A percentile compares a stretch with the other conserved stretches of the same genome.
These are phyloP conservation scores for Saturnispora mendoncae DNA, from an alignment of 805 yeast species.

Conservation along the genomic window DNA sequence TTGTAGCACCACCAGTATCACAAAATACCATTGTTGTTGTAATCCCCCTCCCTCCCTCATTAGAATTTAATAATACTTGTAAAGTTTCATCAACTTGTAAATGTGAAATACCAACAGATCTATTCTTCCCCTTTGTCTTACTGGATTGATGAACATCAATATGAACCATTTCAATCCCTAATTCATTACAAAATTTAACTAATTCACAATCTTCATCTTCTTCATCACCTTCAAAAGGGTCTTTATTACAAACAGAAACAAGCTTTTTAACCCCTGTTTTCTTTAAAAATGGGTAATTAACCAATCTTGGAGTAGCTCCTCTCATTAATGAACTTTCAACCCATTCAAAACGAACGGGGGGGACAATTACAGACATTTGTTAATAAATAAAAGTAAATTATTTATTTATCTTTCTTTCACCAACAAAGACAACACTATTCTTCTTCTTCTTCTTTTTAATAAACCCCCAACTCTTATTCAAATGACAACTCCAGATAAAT, in stretches of 20 bases:
- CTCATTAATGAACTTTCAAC: constrained; percentile 65
- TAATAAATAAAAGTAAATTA: neutral
- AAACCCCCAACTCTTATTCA: too few species aligned
- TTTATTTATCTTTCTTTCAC: too few species aligned
- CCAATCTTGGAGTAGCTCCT: constrained; percentile 80
- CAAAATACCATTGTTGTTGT: constrained; percentile 77
- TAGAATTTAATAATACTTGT: constrained; percentile 49
- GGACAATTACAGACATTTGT: constrained; percentile 32
- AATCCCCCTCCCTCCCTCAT: constrained; percentile 28
- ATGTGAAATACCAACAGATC: constrained; percentile 74
- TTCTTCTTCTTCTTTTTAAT: neutral
- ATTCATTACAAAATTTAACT: constrained; percentile 38
- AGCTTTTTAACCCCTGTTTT: constrained; percentile 62
- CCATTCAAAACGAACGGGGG: constrained; percentile 72
- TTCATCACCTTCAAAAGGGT: constrained; percentile 46
- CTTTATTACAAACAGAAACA: constrained; percentile 71
- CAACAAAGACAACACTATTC: too few species aligned
- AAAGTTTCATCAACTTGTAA: constrained; percentile 52
- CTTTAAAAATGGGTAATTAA: constrained; percentile 59
- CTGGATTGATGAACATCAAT: constrained; percentile 50
- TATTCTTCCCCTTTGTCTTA: constrained; percentile 69
- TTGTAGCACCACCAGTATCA: constrained; percentile 80
- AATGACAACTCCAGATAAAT: too few species aligned
- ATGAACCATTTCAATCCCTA: constrained; percentile 59
- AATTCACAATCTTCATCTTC: constrained; percentile 35